Conservation (phyloP, 805 yeast genomes). For the Nakazawaea siamensis region DNA sequence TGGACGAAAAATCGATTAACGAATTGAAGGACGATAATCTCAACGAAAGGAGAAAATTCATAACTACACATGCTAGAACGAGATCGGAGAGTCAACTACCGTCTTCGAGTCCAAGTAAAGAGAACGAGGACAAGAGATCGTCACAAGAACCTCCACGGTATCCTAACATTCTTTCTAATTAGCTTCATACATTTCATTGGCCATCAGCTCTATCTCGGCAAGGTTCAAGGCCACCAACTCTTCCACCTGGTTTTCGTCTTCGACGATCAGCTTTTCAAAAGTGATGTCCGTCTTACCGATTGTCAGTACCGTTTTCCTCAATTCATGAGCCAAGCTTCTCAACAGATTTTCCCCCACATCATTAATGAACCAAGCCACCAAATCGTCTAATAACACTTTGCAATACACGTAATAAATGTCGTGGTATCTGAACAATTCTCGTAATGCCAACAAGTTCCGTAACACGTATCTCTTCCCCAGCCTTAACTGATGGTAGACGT, state of each 20-base stretch:
- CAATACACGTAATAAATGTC: slow-evolving; percentile 83
- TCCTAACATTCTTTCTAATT: slow-evolving; percentile 7
- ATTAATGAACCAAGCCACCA: slow-evolving; percentile 66
- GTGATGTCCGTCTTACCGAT: slow-evolving; percentile 39
- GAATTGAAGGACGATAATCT: slow-evolving; percentile 2
- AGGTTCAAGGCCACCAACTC: slow-evolving; percentile 11
- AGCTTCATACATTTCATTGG: slow-evolving; percentile 32
- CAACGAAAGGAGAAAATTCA: slow-evolving; percentile 5
- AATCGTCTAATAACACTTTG: slow-evolving; percentile 67
- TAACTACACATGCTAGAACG: slow-evolving; percentile 13
- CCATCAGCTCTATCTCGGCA: slow-evolving; percentile 50
- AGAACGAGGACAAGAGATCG: slow-evolving; percentile 1
- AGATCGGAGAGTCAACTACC: slow-evolving; percentile 14
- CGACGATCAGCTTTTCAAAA: slow-evolving; percentile 39
- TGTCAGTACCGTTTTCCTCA: slow-evolving; percentile 32
- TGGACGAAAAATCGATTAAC: not conserved
- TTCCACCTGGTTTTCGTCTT: slow-evolving; percentile 15
- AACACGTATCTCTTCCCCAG: slow-evolving; percentile 65
- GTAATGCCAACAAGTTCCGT: slow-evolving; percentile 46
- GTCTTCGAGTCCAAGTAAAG: slow-evolving; percentile 1
- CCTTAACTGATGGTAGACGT: slow-evolving; percentile 53
- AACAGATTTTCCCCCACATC: slow-evolving; percentile 51
- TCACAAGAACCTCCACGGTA: too few relatives aligned
- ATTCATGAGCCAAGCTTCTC: slow-evolving; percentile 59
- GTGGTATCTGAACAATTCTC: slow-evolving; percentile 74